These are phyloP conservation scores for Leptomonas pyrrhocoris DNA, from an alignment of 208 protist genomes.

Conservation along the genomic window DNA sequence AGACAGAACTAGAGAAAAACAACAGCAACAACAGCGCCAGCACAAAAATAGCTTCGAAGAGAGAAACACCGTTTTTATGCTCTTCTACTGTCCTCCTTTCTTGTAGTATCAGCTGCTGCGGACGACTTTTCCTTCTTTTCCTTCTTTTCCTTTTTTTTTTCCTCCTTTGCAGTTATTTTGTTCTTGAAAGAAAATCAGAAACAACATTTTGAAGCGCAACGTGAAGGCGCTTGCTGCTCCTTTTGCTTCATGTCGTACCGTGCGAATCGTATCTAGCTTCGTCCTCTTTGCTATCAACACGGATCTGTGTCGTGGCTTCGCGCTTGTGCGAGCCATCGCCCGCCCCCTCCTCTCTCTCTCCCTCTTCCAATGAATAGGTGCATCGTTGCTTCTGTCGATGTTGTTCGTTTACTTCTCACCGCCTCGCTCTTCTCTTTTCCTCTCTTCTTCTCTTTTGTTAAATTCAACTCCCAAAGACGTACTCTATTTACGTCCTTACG, in stretches of 20 bases:
- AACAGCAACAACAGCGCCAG: too few relatives aligned
- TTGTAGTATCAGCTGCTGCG: too few relatives aligned
- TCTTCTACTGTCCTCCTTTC: too few relatives aligned
- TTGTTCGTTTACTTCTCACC: neutral
- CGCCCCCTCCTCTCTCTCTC: neutral
- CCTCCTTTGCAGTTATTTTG: conserved; percentile 1
- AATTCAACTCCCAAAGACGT: too few relatives aligned
- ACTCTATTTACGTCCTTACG: too few relatives aligned
- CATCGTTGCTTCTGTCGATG: too few relatives aligned
- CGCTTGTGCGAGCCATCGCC: too few relatives aligned
- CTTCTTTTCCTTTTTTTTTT: neutral
- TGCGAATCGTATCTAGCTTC: neutral
- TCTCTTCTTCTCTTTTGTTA: neutral
- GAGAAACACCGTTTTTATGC: neutral
- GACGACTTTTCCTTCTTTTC: too few relatives aligned
- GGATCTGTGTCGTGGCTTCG: too few relatives aligned
- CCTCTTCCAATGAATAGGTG: too few relatives aligned
- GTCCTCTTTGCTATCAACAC: neutral
- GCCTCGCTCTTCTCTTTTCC: neutral
- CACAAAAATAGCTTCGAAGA: neutral
- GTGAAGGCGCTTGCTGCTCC: neutral
- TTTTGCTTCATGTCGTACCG: neutral
- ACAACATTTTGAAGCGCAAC: too few relatives aligned
- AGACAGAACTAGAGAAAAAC: too few relatives aligned
- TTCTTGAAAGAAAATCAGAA: neutral